Evolutionary conservation across 2,329 filamentous ascomycete species (phyloP).

Genomic region (Fonsecaea monophora): DNA sequence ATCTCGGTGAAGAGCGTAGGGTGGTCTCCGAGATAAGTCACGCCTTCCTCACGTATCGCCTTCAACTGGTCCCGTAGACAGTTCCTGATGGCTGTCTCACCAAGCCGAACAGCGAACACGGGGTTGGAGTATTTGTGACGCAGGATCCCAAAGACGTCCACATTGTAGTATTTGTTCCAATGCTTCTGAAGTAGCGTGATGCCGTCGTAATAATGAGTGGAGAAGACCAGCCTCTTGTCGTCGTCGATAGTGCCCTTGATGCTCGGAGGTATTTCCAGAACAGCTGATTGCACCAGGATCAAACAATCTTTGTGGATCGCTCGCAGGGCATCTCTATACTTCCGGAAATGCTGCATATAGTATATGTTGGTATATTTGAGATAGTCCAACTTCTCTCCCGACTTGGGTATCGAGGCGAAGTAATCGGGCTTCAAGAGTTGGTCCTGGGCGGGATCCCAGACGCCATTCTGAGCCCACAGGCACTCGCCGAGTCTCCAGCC

Average conservation of each 20-base stretch:
- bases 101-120: conserved; percentile 89
- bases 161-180: conserved; percentile 97
- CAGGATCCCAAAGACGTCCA: conserved; percentile 91
- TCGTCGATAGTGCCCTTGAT: conserved; percentile 90
- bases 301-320: conserved; percentile 79
- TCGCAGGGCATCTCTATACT: conserved; percentile 76
- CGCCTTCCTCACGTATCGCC: conserved; percentile 81
- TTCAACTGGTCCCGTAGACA: conserved; percentile 88
- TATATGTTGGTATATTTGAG: conserved; percentile 88
- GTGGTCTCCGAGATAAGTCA: conserved; percentile 86
- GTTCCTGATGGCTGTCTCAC: conserved; percentile 91
- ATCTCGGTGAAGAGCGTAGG: conserved; percentile 93
- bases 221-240: conserved; percentile 87
- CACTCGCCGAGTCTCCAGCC: conserved; percentile 94
- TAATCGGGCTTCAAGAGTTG: conserved; percentile 83
- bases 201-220: conserved; percentile 95
- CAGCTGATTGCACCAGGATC: conserved; percentile 88
- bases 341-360: conserved; percentile 84
- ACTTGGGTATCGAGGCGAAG: conserved; percentile 78
- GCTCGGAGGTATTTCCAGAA: conserved; percentile 85
- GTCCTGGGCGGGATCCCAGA: conserved; percentile 86
- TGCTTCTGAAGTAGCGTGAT: conserved; percentile 97
- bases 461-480: conserved; percentile 93
- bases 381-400: conserved; percentile 77
- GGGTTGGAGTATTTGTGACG: conserved; percentile 87